Evolutionary conservation across 441 rosid genomes (phyloP), one percentile per base, ranked within the genome.

Genomic region (Gossypium davidsonii): DNA sequence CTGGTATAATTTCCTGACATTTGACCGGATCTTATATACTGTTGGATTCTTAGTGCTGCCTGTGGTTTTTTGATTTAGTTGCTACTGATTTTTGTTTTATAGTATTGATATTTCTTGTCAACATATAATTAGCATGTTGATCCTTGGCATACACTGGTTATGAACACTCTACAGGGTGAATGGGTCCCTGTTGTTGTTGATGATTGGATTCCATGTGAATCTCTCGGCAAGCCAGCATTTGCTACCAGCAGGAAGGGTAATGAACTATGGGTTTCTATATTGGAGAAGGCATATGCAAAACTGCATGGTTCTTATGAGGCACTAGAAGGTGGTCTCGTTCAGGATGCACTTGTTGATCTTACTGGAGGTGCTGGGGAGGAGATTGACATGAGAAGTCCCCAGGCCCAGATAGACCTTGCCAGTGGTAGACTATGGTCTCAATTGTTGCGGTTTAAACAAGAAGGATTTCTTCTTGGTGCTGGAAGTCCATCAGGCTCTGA

Each of bases 351-450:
- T 72, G 98, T 94, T 73, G 99, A 96, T 88, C 92, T 96, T 39
- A 96, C 99, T 5, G 99, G 99, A 70, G 99, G 98, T 72, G 99
- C 99, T 74, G 99, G 98, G 61, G 99, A 96, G 87, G 99, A 96
- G 88, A 96, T 96, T 71, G 99, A 96, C 83, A 91, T 96, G 95
- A 87, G 99, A 81, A 91, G 98, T 85, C 88, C 98, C 61, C 98
- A 91, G 84, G 98, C 98, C 15, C 99, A 96, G 83, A 94, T 96
- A 78, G 99, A 96, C 85, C 98, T 94, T 73, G 99, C 99, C 51
- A 94, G 98, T 72, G 99, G 99, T 76, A 90, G 99, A 79, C 86
- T 96, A 57, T 96, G 99, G 99, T 94, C 99, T 80, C 99, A 96
- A 61, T 77, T 96, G 83, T 81, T 96, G 78, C 98, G 97, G 63